Percentiles rank a stretch among this genome's conserved stretches.
Conservation (phyloP, 108 stramenopile species). For the Aurantiochytrium sp. region DNA sequence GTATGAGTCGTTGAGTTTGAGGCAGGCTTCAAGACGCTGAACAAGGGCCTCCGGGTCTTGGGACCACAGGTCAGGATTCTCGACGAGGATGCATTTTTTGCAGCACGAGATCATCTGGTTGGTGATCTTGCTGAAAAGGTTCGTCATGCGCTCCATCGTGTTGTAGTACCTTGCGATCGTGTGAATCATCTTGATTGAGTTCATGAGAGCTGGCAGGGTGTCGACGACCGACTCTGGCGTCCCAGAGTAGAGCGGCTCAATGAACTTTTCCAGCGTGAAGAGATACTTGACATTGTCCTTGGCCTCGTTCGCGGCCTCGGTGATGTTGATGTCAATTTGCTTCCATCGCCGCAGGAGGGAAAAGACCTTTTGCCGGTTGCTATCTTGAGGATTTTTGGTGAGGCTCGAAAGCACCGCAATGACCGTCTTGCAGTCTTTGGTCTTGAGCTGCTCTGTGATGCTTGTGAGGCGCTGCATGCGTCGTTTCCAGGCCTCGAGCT, state of each 20-base stretch:
- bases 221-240: slow-evolving; percentile 70
- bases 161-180: slow-evolving; percentile 73
- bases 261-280: slow-evolving; percentile 71
- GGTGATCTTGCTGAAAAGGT: slow-evolving; percentile 69
- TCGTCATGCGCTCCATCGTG: slow-evolving; percentile 58
- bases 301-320: slow-evolving; percentile 82
- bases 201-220: slow-evolving; percentile 75
- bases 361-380: slow-evolving; percentile 39
- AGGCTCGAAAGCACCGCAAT: slow-evolving; percentile 57
- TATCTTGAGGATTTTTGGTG: slow-evolving; percentile 47
- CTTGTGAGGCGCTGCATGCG: slow-evolving; percentile 74
- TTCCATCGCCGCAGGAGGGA: slow-evolving; percentile 66
- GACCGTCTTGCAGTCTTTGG: slow-evolving; percentile 67
- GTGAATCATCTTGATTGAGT: slow-evolving; percentile 86
- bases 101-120: slow-evolving; percentile 79
- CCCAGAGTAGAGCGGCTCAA: slow-evolving; percentile 76
- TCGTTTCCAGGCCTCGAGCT: slow-evolving; percentile 71
- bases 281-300: slow-evolving; percentile 86
- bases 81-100: slow-evolving; percentile 52
- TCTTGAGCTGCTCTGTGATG: slow-evolving; percentile 71
- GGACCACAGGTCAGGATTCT: slow-evolving; percentile 62
- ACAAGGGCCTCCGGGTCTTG: slow-evolving; percentile 63
- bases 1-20: slow-evolving; percentile 75
- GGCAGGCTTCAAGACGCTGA: slow-evolving; percentile 60
- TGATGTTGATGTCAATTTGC: slow-evolving; percentile 71